These are phyloP conservation scores for Hyaloscypha bicolor DNA, from an alignment of 495 filamentous ascomycete species.

Conservation along the genomic window DNA sequence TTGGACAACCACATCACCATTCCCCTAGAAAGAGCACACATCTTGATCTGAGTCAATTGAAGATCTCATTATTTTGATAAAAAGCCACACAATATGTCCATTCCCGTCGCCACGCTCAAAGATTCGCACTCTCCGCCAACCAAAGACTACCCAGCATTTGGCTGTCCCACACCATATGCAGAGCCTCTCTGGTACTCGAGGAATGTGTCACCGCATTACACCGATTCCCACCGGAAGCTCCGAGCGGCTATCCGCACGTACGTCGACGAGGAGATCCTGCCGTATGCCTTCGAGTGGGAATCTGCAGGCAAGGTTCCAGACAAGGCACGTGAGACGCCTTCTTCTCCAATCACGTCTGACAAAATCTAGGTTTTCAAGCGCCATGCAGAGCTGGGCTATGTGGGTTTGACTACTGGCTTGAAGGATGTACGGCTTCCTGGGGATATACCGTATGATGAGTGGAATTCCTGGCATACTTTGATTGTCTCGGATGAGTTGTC, in stretches of 20 bases:
- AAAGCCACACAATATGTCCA: neutral
- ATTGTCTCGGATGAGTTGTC: slow-evolving; percentile 50
- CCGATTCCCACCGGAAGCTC: slow-evolving; percentile 46
- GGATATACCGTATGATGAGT: slow-evolving; percentile 45
- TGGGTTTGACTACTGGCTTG: slow-evolving; percentile 35
- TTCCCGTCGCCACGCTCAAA: neutral
- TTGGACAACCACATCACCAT: neutral
- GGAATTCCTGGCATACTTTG: slow-evolving; percentile 54
- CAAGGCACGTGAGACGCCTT: slow-evolving; percentile 29
- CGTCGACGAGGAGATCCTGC: slow-evolving; percentile 46
- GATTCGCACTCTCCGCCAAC: neutral
- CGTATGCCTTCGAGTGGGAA: slow-evolving; percentile 53
- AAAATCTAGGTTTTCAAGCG: slow-evolving; percentile 32
- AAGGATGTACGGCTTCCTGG: slow-evolving; percentile 43
- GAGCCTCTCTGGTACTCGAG: slow-evolving; percentile 35
- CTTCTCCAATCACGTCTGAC: neutral
- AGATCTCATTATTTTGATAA: neutral
- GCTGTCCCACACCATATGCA: slow-evolving; percentile 26
- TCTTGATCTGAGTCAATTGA: neutral
- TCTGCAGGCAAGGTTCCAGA: slow-evolving; percentile 46
- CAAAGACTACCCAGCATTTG: slow-evolving; percentile 19
- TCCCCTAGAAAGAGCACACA: neutral
- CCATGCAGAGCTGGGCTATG: slow-evolving; percentile 43
- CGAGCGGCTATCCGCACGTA: slow-evolving; percentile 49
- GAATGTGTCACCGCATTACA: slow-evolving; percentile 48